Evolutionary conservation across 2,329 filamentous ascomycete species (phyloP), one percentile per base, ranked within the genome.

Genomic region (Cordyceps cateniannulata): DNA sequence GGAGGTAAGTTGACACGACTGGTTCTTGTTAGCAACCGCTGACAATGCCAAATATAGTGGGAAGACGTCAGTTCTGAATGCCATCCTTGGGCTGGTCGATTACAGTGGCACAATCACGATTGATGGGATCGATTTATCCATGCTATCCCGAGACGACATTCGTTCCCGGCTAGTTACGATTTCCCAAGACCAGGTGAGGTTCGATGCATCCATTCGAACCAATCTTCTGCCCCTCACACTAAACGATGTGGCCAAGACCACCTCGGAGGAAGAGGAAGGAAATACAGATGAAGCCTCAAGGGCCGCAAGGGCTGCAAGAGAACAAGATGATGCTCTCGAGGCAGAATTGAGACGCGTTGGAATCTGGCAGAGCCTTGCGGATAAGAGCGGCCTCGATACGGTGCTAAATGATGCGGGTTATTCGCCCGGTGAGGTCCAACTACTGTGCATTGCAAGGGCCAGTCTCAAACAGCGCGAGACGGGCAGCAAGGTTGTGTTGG

Each of bases 161-260:
- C 76, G 79, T 35, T 69, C 70, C 1, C 68, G 73, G 3, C 67
- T 81, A 10, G 73, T 76, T 24, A 73, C 73, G 5, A 67, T 81
- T 5, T 77, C 79, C 0, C 78, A 81, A 69, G 78, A 81, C 27
- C 71, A 77, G 0, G 72, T 79, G 51, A 68, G 76, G 5, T 69
- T 81, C 10, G 72, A 73, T 2, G 77, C 74, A 16, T 75, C 70
- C 1, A 69, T 82, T 4, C 74, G 76, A 12, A 66, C 72, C 32
- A 82, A 82, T 54, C 69, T 78, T 6, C 24, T 58, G 7, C 60
- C 60, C 1, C 59, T 59, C 18, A 49, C 25, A 5, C 24, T 59
- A 16, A 53, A 47, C 49, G 27, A 52, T 3, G 38, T 16, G 14
- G 35, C 55, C 29, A 18, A 10, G 55, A 58, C 29, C 24, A 32